A percentile compares a stretch with the other conserved stretches of the same genome.
Evolutionary conservation across 2,329 filamentous ascomycete species (phyloP).

Genomic region (Claviceps fusiformis): DNA sequence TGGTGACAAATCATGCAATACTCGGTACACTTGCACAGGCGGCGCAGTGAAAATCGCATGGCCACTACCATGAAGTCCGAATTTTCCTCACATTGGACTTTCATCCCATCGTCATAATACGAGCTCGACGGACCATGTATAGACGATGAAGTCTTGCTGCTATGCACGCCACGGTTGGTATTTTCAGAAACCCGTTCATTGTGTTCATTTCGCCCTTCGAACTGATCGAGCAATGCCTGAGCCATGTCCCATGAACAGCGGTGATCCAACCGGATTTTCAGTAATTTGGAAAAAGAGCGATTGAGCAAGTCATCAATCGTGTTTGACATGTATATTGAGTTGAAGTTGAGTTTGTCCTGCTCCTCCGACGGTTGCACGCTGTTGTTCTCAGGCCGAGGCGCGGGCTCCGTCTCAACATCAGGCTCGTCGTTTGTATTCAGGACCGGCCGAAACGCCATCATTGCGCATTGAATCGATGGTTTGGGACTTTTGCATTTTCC

Average conservation of each 20-base stretch:
- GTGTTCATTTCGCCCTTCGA: neutral
- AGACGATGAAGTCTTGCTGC: slow-evolving; percentile 1
- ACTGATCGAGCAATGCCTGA: slow-evolving; percentile 7
- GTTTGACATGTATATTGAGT: slow-evolving; percentile 53
- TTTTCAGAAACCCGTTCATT: neutral
- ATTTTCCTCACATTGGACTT: slow-evolving; percentile 15
- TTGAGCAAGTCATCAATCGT: slow-evolving; percentile 51
- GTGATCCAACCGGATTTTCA: slow-evolving; percentile 41
- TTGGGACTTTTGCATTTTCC: slow-evolving; percentile 63
- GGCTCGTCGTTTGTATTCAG: slow-evolving; percentile 5
- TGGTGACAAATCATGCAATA: slow-evolving; percentile 80
- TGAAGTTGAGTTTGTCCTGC: slow-evolving; percentile 7
- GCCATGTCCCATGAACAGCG: slow-evolving; percentile 46
- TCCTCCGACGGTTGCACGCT: neutral
- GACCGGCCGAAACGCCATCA: slow-evolving; percentile 29
- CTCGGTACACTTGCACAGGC: slow-evolving; percentile 68
- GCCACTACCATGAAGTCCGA: slow-evolving; percentile 40
- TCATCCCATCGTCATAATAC: slow-evolving; percentile 17
- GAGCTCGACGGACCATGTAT: slow-evolving; percentile 9
- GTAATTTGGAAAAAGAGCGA: slow-evolving; percentile 45
- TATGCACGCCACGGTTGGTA: neutral
- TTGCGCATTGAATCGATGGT: slow-evolving; percentile 43
- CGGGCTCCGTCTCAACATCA: neutral
- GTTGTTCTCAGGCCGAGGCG: neutral
- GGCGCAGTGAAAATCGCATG: slow-evolving; percentile 65